Base-by-base conservation (phyloP, 495 filamentous ascomycete genomes). In the Pyrenopolyporus hunteri region DNA sequence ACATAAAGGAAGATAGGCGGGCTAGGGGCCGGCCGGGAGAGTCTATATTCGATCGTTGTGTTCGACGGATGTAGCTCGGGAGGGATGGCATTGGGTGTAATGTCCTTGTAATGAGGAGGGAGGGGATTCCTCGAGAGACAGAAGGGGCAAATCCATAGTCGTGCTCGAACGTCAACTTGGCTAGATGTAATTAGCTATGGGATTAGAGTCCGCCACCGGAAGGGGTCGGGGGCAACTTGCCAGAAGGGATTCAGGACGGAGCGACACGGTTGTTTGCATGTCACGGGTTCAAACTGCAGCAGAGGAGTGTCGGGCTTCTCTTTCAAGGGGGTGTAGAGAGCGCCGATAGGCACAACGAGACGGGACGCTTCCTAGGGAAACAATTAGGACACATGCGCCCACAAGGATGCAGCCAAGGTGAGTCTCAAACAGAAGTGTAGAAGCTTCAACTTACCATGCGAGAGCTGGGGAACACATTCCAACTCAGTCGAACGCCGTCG, bases 401-500 rank as follows among this genome's bases (percentile, higher is more conserved):
- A 42, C 50, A 19, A 36, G 33, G 23, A 35, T 36, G 32, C 22
- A 50, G 56, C 57, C 53, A 66, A 57, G 76, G 29, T 67, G 46
- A 69, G 61, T 50, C 53, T 6, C 44, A n/a, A n/a, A 48, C 28
- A 40, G 20, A 45, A 33, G 43, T 48, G 17, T 23, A 10, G 39
- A 47, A 39, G 52, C 26, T 9, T 5, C 14, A 50, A 79, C 83
- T 60, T 67, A 94, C 91, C 89, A 99, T 96, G 71, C 95, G 93
- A 73, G 93, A 90, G 81, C 93, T 97, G 54, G 95, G 95, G 75
- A 99, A 97, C 31, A 95, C 96, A 73, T 99, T 99, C 95, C 95
- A 99, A 76, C 94, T 97, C 52, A 99, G 85, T 68, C 95, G 86
- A 70, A 98, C 84, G 50, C 95, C 95, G 88, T 99, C 95, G 40